These are phyloP conservation scores for Didymosphaeria variabile DNA, from an alignment of 2,329 filamentous ascomycete genomes.

Conservation along the genomic window DNA sequence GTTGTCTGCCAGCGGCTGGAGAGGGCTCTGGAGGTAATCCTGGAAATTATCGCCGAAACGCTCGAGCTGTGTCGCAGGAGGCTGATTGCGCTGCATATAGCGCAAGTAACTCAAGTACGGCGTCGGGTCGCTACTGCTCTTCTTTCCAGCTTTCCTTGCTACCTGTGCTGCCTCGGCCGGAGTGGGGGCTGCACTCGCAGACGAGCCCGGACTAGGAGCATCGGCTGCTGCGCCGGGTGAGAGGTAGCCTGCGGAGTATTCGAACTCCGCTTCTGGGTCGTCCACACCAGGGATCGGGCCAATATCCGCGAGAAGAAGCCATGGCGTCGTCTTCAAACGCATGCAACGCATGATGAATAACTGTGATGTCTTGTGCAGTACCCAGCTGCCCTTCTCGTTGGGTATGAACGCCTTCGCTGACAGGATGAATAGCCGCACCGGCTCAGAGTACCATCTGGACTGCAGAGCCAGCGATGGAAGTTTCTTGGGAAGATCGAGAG, in stretches of 20 bases:
- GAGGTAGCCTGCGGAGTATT: slow-evolving; percentile 46
- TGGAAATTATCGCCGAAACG: slow-evolving; percentile 78
- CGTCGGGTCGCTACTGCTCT: slow-evolving; percentile 63
- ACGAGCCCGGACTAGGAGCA: slow-evolving; percentile 39
- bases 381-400: slow-evolving; percentile 67
- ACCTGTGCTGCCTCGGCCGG: slow-evolving; percentile 70
- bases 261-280: slow-evolving; percentile 49
- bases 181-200: slow-evolving; percentile 61
- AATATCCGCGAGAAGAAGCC: slow-evolving; percentile 68
- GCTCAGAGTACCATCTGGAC: slow-evolving; percentile 71
- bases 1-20: slow-evolving; percentile 95
- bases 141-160: slow-evolving; percentile 50
- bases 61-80: slow-evolving; percentile 69
- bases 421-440: slow-evolving; percentile 65
- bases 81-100: slow-evolving; percentile 84
- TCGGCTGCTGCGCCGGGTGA: slow-evolving; percentile 56
- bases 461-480: slow-evolving; percentile 66
- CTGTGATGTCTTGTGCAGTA: slow-evolving; percentile 67
- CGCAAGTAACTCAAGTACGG: slow-evolving; percentile 82
- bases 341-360: slow-evolving; percentile 65
- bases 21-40: slow-evolving; percentile 92
- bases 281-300: slow-evolving; percentile 62
- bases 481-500: slow-evolving; percentile 66
- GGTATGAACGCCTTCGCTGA: slow-evolving; percentile 63
- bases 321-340: slow-evolving; percentile 65